These are phyloP conservation scores for Lactifluus rugatus DNA, from an alignment of 768 basidiomycete species.

Conservation along the genomic window DNA sequence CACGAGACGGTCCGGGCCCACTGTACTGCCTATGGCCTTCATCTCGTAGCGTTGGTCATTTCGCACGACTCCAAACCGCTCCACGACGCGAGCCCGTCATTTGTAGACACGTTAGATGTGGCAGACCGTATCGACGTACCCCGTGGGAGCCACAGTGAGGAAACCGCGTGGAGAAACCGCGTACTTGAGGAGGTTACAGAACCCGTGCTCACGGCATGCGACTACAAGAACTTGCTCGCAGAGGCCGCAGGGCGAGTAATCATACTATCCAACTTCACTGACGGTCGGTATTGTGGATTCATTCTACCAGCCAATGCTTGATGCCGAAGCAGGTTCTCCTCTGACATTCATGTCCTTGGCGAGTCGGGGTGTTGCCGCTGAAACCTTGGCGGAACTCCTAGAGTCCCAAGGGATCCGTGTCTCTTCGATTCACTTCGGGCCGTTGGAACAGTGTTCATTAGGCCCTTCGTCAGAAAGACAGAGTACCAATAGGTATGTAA, in stretches of 20 bases:
- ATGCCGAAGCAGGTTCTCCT: slow-evolving; percentile 1
- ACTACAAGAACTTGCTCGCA: slow-evolving; percentile 24
- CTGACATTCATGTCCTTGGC: not conserved
- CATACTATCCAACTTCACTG: slow-evolving; percentile 21
- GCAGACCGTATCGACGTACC: not conserved
- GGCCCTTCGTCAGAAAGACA: not conserved
- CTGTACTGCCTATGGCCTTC: slow-evolving; percentile 24
- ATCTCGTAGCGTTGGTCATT: slow-evolving; percentile 26
- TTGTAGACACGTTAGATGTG: not conserved
- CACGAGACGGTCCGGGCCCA: slow-evolving; percentile 27
- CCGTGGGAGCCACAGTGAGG: not conserved
- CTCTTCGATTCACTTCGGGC: slow-evolving; percentile 9
- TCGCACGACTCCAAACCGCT: slow-evolving; percentile 13
- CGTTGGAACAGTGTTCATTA: not conserved
- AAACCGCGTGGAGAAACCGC: slow-evolving; percentile 19
- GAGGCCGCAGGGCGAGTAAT: slow-evolving; percentile 27
- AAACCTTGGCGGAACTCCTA: slow-evolving; percentile 4
- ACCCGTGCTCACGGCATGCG: slow-evolving; percentile 24
- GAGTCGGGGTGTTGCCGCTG: slow-evolving; percentile 3
- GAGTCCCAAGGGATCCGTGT: slow-evolving; percentile 11
- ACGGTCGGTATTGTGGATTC: slow-evolving; percentile 1
- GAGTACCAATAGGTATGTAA: not conserved
- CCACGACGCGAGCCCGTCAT: not conserved
- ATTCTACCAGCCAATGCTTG: not conserved
- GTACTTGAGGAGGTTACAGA: slow-evolving; percentile 22